Evolutionary conservation across 1,284 basidiomycete genomes (phyloP).

Genomic region (Leccinum fuscescens): DNA sequence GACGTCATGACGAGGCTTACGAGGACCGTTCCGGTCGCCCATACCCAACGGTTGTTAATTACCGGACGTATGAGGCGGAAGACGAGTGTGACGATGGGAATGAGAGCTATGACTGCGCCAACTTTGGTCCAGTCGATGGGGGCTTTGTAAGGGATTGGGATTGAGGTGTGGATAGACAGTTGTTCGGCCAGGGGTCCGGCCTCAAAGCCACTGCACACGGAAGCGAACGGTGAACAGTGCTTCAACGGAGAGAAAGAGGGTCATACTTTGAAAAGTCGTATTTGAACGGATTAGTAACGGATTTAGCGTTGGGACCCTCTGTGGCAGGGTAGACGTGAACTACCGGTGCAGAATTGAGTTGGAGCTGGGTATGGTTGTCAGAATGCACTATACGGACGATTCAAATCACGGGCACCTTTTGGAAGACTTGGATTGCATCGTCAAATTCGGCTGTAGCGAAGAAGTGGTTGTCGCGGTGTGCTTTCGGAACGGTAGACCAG

Average conservation of each 20-base stretch:
- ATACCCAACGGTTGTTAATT: conserved; percentile 76
- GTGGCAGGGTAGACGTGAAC: conserved; percentile 76
- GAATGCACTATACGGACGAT: background rate
- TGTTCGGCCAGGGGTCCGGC: conserved; percentile 74
- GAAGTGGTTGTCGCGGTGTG: conserved; percentile 78
- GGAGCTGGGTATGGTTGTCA: conserved; percentile 39
- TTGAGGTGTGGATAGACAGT: conserved; percentile 69
- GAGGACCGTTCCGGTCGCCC: conserved; percentile 66
- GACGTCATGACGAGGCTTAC: conserved; percentile 82
- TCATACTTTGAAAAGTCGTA: conserved; percentile 78
- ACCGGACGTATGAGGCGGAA: conserved; percentile 68
- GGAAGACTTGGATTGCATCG: conserved; percentile 71
- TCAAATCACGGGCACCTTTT: conserved; percentile 53
- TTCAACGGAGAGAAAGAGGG: background rate
- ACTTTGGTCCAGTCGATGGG: conserved; percentile 70
- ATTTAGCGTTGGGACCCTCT: conserved; percentile 63
- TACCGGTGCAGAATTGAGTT: conserved; percentile 80
- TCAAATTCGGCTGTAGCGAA: conserved; percentile 91
- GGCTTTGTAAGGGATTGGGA: conserved; percentile 70
- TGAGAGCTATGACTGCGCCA: conserved; percentile 42
- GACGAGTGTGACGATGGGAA: conserved; percentile 46
- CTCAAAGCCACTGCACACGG: conserved; percentile 72
- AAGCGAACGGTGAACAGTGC: conserved; percentile 8
- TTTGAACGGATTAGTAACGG: conserved; percentile 55
- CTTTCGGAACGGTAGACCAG: conserved; percentile 64